Evolutionary conservation across 2,329 filamentous ascomycete species (phyloP), one percentile per base, ranked within the genome.

Genomic region (Ceratocystis cubensis): DNA sequence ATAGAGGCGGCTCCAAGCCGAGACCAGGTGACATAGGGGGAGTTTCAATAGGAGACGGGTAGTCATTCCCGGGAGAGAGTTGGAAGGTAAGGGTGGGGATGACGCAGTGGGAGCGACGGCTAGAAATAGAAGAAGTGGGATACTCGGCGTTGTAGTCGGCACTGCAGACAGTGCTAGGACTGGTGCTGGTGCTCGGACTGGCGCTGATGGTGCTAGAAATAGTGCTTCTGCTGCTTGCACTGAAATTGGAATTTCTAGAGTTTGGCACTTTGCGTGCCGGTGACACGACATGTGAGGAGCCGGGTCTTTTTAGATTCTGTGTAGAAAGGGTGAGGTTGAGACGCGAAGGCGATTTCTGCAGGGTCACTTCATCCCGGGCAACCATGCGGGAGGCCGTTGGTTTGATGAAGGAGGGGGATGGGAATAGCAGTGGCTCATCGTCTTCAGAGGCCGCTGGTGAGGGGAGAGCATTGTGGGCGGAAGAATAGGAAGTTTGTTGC

Each of bases 371-470:
- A 61, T 84, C 79, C 61, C 83, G 78, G n/a, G 83, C 82, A 61
- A 78, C 74, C 83, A 85, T 85, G 28, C 80, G 78, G 65, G 76
- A 77, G 17, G 78, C 76, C 46, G 77, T 84, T 30, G 83, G 83
- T 59, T 80, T 77, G 69, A 85, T 81, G 70, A 82, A 85, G 0
- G 81, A 81, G 5, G 81, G 78, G 22, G 76, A 76, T 3, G 81
- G 81, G 69, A 82, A 83, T 63, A 76, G 28, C 56, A 59, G 73
- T 63, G 75, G 75, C 63, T 73, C 75, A 37, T 46, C 28, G 41
- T 57, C 33, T 67, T 53, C 48, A 25, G 67, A 65, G 71, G 59
- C 62, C 68, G 71, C 53, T 37, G 56, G 56, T 59, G 56, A 59
- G 28, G 56, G 28, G 25, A 37, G 13, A n/a, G n/a, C 56, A 17